phyloP scores from a whole-genome alignment of 257 asterid genomes.

The Mitragyna speciosa region DNA sequence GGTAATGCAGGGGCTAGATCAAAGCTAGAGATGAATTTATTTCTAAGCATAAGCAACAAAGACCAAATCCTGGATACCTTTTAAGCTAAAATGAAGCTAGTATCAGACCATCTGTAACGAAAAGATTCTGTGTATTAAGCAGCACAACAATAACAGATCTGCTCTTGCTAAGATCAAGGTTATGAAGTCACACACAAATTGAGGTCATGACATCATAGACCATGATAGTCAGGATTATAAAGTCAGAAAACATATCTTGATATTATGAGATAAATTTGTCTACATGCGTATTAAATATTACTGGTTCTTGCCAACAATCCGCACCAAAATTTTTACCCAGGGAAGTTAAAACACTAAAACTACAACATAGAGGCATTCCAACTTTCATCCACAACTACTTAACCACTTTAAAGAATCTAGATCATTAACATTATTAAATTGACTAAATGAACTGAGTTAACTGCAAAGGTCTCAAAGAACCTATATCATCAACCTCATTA shows the following conservation, averaged over 20 bases:
- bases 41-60: background rate
- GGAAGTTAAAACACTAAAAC: constrained; percentile 1
- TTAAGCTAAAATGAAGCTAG: background rate
- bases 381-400: background rate
- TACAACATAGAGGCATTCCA: background rate
- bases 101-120: background rate
- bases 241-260: background rate
- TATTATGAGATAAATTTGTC: background rate
- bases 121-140: background rate
- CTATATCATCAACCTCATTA: background rate
- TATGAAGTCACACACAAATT: background rate
- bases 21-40: background rate
- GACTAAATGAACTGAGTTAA: background rate
- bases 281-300: background rate
- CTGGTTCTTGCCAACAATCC: background rate
- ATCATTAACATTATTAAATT: background rate
- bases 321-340: background rate
- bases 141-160: background rate
- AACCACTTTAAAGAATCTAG: background rate
- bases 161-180: background rate
- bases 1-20: background rate
- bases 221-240: background rate
- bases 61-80: background rate
- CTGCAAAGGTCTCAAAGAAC: background rate
- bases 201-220: background rate